A percentile compares a stretch with the other conserved stretches of the same genome.
phyloP scores from a whole-genome alignment of 495 filamentous ascomycete genomes.

The Penicillium parvum region DNA sequence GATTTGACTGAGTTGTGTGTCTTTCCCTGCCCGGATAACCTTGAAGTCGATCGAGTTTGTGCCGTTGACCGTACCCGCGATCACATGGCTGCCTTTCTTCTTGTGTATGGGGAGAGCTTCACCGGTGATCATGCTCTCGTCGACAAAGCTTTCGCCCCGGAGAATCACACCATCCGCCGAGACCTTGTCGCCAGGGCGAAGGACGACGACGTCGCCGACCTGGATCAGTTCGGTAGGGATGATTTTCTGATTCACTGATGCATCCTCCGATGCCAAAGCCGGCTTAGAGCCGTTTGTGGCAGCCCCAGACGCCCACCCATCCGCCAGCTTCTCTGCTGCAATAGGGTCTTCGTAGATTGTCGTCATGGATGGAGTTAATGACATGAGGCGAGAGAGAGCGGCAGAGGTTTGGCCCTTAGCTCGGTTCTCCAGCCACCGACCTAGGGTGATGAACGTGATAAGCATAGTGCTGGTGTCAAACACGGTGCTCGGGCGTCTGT shows the following conservation, averaged over 20 bases:
- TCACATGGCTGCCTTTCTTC: constrained; percentile 68
- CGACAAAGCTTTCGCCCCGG: constrained; percentile 84
- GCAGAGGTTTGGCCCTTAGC: constrained; percentile 97
- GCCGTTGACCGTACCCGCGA: constrained; percentile 97
- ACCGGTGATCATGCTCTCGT: constrained; percentile 98
- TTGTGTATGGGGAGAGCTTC: constrained; percentile 94
- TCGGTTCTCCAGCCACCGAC: constrained; percentile 87
- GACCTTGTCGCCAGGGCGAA: constrained; percentile 94
- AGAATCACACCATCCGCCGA: constrained; percentile 89
- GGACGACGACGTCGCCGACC: constrained; percentile 86
- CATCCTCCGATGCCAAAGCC: constrained; percentile 41
- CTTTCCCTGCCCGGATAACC: constrained; percentile 86
- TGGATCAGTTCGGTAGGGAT: constrained; percentile 95
- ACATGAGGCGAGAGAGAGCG: constrained; percentile 93
- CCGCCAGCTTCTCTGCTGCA: constrained; percentile 83
- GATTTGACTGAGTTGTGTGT: constrained; percentile 96
- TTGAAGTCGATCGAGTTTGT: constrained; percentile 87
- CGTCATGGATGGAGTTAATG: constrained; percentile 90
- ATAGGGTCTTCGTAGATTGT: constrained; percentile 98
- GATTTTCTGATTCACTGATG: constrained; percentile 66
- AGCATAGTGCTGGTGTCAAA: constrained; percentile 99
- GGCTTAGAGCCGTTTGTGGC: constrained; percentile 39
- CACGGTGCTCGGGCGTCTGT: constrained; percentile 75
- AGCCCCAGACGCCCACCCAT: constrained; percentile 56
- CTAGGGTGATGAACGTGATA: constrained; percentile 91